phyloP scores from a whole-genome alignment of 1,284 basidiomycete genomes.

The Coriolopsis trogii region DNA sequence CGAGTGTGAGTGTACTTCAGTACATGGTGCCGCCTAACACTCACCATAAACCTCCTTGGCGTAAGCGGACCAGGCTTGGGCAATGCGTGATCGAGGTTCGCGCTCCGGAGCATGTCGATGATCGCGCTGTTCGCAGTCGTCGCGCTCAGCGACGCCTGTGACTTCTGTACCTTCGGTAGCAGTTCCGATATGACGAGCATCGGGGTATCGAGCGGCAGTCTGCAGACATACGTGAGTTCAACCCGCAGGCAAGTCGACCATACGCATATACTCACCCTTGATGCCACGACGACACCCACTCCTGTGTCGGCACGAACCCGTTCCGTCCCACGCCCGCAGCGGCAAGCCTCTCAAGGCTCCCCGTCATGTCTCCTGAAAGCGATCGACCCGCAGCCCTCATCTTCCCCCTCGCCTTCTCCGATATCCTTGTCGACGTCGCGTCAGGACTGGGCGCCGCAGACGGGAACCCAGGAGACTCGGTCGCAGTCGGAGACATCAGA shows the following conservation, averaged over 20 bases:
- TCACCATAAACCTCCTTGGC: slow-evolving; percentile 75
- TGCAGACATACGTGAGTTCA: slow-evolving; percentile 31
- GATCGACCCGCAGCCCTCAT: slow-evolving; percentile 69
- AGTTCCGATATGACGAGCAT: slow-evolving; percentile 86
- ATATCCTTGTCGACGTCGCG: slow-evolving; percentile 48
- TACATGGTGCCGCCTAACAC: slow-evolving; percentile 28
- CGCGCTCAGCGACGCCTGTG: slow-evolving; percentile 68
- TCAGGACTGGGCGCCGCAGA: slow-evolving; percentile 15
- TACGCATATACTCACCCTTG: slow-evolving; percentile 62
- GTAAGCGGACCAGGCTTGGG: slow-evolving; percentile 67
- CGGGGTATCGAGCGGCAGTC: slow-evolving; percentile 83
- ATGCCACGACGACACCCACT: slow-evolving; percentile 93
- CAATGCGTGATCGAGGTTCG: slow-evolving; percentile 68
- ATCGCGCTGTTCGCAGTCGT: slow-evolving; percentile 68
- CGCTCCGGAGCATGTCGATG: slow-evolving; percentile 67
- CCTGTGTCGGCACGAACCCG: slow-evolving; percentile 91
- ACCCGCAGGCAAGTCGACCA: not conserved
- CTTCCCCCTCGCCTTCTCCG: slow-evolving; percentile 89
- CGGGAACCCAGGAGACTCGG: slow-evolving; percentile 32
- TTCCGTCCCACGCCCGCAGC: slow-evolving; percentile 77
- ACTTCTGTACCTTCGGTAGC: slow-evolving; percentile 82
- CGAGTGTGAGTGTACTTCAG: not conserved
- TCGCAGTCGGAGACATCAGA: slow-evolving; percentile 47
- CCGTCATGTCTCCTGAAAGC: slow-evolving; percentile 58
- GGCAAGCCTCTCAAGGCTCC: slow-evolving; percentile 64